Conservation (phyloP, 1,139 yeast species). For the Pichia sp. region DNA sequence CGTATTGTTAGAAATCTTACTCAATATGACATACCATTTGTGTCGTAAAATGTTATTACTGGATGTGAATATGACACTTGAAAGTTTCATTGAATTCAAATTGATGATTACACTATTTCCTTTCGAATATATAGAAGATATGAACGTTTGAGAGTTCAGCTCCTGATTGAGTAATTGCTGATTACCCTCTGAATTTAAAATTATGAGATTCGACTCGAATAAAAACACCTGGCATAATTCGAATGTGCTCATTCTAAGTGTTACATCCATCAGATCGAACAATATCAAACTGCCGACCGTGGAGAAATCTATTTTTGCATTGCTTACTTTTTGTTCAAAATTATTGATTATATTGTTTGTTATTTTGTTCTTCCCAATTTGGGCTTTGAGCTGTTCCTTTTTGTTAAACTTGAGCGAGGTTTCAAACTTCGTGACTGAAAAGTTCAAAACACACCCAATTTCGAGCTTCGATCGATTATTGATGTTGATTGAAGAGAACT, state of each 20-base stretch:
- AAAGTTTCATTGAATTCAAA: constrained; percentile 39
- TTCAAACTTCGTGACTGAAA: constrained; percentile 28
- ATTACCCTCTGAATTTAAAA: constrained; percentile 35
- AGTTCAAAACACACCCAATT: constrained; percentile 23
- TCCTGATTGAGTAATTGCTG: constrained; percentile 37
- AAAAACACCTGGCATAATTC: constrained; percentile 38
- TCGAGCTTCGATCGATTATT: constrained; percentile 5
- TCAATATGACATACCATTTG: constrained; percentile 40
- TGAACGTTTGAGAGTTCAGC: constrained; percentile 33
- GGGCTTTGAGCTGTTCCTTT: constrained; percentile 18
- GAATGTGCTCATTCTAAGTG: constrained; percentile 39
- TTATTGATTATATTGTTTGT: constrained; percentile 21
- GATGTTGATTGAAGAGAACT: constrained; percentile 13
- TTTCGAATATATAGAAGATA: constrained; percentile 33
- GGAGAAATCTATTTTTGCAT: constrained; percentile 24
- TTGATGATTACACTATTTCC: constrained; percentile 35
- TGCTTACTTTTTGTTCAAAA: constrained; percentile 17
- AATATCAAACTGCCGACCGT: constrained; percentile 35
- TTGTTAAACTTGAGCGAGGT: constrained; percentile 19
- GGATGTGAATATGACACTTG: constrained; percentile 43
- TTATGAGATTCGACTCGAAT: constrained; percentile 38
- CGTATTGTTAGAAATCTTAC: constrained; percentile 22
- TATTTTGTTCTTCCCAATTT: constrained; percentile 23
- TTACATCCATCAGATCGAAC: constrained; percentile 41
- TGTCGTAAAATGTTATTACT: constrained; percentile 35